Evolutionary conservation across 2,329 filamentous ascomycete species (phyloP).

Genomic region (Alternaria alternata): DNA sequence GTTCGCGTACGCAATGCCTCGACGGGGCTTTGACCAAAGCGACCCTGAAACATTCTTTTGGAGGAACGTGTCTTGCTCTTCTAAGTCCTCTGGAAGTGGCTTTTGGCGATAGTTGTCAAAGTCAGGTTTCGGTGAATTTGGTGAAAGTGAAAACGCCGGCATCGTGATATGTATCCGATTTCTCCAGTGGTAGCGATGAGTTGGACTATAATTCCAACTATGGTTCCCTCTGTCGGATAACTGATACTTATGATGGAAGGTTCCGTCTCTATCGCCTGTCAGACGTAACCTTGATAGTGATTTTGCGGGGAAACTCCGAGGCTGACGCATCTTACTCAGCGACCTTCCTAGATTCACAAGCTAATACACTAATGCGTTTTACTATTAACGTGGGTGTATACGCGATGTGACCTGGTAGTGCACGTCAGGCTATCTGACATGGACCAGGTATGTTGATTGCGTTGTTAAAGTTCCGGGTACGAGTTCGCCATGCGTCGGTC

Average conservation of each 20-base stretch:
- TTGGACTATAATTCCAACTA: background rate
- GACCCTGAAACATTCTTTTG: background rate
- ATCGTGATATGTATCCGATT: background rate
- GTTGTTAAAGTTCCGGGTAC: background rate
- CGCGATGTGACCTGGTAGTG: background rate
- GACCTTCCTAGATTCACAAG: background rate
- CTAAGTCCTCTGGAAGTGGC: background rate
- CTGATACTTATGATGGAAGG: background rate
- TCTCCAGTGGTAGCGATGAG: background rate
- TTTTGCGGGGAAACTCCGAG: background rate
- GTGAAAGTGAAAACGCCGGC: background rate
- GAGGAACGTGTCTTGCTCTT: background rate
- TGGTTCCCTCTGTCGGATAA: background rate
- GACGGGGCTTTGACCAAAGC: background rate
- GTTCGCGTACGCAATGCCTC: background rate
- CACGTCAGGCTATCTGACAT: background rate
- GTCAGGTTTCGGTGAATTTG: background rate
- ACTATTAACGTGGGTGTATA: background rate
- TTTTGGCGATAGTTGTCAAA: background rate
- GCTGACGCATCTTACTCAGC: background rate
- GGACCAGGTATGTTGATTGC: background rate
- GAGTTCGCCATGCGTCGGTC: background rate
- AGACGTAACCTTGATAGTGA: background rate
- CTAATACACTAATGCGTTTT: background rate
- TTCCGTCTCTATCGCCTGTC: background rate